A percentile compares a stretch with the other conserved stretches of the same genome.
Evolutionary conservation across 2,329 filamentous ascomycete genomes (phyloP).

Genomic region (Fusarium penzigii): DNA sequence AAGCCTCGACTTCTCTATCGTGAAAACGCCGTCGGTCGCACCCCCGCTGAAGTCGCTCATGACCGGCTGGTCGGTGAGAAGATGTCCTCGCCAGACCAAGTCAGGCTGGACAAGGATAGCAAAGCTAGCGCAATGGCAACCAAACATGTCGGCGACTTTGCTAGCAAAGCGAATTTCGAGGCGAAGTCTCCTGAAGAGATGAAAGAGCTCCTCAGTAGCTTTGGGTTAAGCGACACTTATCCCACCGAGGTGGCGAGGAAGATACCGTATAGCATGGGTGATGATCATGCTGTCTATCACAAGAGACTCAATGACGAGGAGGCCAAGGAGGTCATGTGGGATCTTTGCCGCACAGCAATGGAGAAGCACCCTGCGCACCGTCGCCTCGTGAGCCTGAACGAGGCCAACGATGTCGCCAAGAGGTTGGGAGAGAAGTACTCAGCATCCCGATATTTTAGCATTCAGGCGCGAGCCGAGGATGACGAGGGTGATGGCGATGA

Average conservation of each 20-base stretch:
- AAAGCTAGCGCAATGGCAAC: slow-evolving; percentile 1
- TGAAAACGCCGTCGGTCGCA: slow-evolving; percentile 77
- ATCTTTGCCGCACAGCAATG: slow-evolving; percentile 36
- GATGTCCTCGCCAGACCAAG: slow-evolving; percentile 28
- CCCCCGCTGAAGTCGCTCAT: slow-evolving; percentile 67
- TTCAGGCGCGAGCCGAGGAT: slow-evolving; percentile 28
- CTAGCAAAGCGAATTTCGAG: slow-evolving; percentile 8
- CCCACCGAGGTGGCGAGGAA: slow-evolving; percentile 22
- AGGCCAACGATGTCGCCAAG: slow-evolving; percentile 60
- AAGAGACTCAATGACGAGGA: slow-evolving; percentile 7
- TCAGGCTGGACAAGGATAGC: slow-evolving; percentile 4
- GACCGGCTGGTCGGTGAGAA: slow-evolving; percentile 50
- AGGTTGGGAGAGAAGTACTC: slow-evolving; percentile 53
- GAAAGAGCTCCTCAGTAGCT: slow-evolving; percentile 17
- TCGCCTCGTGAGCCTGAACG: slow-evolving; percentile 54
- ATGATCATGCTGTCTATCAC: slow-evolving; percentile 13
- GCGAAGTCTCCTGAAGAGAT: slow-evolving; percentile 19
- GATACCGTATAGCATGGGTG: slow-evolving; percentile 31
- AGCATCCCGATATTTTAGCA: slow-evolving; percentile 39
- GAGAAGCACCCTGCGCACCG: slow-evolving; percentile 40
- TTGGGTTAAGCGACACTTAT: slow-evolving; percentile 34
- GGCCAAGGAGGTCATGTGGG: slow-evolving; percentile 32
- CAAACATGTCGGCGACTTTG: slow-evolving; percentile 12
- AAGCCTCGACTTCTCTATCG: slow-evolving; percentile 63
- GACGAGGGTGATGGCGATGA: slow-evolving; percentile 10